Conservation (phyloP, 2,329 filamentous ascomycete species). For the Rugonectria rugulosa region DNA sequence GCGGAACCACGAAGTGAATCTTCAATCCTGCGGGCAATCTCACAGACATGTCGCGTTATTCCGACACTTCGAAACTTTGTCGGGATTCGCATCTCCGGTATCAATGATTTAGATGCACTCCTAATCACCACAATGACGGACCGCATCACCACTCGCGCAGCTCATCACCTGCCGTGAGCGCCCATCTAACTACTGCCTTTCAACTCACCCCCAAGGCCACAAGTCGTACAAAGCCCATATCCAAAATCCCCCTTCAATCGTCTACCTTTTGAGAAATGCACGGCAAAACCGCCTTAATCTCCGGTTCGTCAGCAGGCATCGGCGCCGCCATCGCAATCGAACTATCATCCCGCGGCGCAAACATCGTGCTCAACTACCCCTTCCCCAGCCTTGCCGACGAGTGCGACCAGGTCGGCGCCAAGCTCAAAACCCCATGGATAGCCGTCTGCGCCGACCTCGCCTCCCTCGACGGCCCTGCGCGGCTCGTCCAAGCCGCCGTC, state of each 20-base stretch:
- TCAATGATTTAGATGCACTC: too few species aligned
- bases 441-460: slow-evolving; percentile 5
- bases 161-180: too few species aligned
- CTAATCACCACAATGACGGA: too few species aligned
- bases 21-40: too few species aligned
- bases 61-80: too few species aligned
- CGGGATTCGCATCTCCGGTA: too few species aligned
- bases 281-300: slow-evolving; percentile 1
- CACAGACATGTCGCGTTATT: too few species aligned
- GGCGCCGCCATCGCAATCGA: slow-evolving; percentile 4
- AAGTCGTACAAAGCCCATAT: not conserved
- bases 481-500: not conserved
- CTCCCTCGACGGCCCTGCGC: not conserved
- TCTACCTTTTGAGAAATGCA: not conserved
- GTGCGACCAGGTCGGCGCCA: not conserved
- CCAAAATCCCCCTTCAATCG: not conserved
- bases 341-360: not conserved
- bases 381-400: not conserved
- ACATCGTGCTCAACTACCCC: slow-evolving; percentile 6
- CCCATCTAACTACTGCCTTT: too few species aligned
- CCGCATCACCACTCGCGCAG: too few species aligned
- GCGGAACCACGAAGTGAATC: too few species aligned
- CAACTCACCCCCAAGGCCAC: too few species aligned
- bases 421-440: slow-evolving; percentile 4
- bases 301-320: slow-evolving; percentile 4